A percentile compares a stretch with the other conserved stretches of the same genome.
Evolutionary conservation across 1,284 basidiomycete species (phyloP).

Genomic region (Irpex sp.): DNA sequence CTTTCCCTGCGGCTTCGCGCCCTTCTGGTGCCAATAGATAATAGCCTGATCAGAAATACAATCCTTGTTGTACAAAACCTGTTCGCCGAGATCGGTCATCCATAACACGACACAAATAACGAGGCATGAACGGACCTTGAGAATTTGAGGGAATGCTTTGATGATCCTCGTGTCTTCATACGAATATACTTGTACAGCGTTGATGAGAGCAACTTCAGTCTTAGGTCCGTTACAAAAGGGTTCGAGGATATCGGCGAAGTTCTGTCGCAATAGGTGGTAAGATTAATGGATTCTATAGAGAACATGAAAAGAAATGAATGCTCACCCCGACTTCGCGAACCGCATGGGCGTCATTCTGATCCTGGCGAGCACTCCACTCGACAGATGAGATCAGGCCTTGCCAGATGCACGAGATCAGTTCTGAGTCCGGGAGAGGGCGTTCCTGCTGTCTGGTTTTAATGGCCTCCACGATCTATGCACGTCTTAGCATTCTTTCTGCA

Average conservation of each 20-base stretch:
- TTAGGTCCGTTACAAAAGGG: constrained; percentile 86
- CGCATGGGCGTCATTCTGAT: constrained; percentile 85
- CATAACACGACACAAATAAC: not conserved
- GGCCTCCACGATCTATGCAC: constrained; percentile 63
- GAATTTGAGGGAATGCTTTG: constrained; percentile 90
- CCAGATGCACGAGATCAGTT: constrained; percentile 89
- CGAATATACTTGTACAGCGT: constrained; percentile 90
- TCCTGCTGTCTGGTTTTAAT: constrained; percentile 71
- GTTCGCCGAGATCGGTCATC: constrained; percentile 1
- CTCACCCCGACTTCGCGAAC: constrained; percentile 81
- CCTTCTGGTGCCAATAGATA: constrained; percentile 97
- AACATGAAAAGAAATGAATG: not conserved
- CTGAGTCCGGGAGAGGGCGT: constrained; percentile 72
- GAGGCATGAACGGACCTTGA: constrained; percentile 58
- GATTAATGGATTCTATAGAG: constrained; percentile 3
- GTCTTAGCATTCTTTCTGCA: constrained; percentile 10
- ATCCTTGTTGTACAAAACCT: constrained; percentile 94
- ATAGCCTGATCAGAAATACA: constrained; percentile 94
- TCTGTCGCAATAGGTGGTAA: constrained; percentile 39
- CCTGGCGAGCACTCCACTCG: constrained; percentile 84
- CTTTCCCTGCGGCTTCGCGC: constrained; percentile 90
- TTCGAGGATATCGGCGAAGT: constrained; percentile 81
- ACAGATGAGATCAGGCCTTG: constrained; percentile 83
- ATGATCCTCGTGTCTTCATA: constrained; percentile 94
- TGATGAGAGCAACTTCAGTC: constrained; percentile 89